These are phyloP conservation scores for Rasamsonia emersonii DNA, from an alignment of 2,329 filamentous ascomycete genomes.

Conservation along the genomic window DNA sequence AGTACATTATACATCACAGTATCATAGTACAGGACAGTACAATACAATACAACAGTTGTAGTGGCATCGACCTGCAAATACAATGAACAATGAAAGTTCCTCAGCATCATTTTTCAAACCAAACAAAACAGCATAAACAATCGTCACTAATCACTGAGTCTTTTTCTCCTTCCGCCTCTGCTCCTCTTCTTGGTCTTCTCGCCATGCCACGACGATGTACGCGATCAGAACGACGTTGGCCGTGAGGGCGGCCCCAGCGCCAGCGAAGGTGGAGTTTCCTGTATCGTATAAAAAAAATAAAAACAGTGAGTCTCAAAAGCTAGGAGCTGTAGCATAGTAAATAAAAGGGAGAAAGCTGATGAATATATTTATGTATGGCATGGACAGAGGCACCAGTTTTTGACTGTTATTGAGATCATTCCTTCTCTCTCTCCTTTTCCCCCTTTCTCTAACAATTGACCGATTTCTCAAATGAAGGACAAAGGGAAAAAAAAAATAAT, in stretches of 20 bases:
- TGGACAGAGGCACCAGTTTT: no score
- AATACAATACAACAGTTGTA: no score
- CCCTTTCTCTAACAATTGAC: neutral
- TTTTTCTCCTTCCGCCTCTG: slow-evolving; percentile 49
- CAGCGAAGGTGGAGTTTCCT: slow-evolving; percentile 87
- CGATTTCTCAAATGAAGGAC: neutral
- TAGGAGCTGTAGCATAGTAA: no score
- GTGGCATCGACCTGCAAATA: no score
- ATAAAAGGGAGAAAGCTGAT: no score
- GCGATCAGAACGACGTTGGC: slow-evolving; percentile 84
- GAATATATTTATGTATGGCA: no score
- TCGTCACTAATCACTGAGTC: slow-evolving; percentile 22
- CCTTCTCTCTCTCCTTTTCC: no score
- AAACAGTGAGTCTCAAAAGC: no score
- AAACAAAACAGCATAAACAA: slow-evolving; percentile 1
- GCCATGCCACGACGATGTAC: slow-evolving; percentile 89
- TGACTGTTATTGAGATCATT: no score
- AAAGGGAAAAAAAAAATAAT: neutral
- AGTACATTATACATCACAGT: no score
- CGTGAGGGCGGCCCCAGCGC: slow-evolving; percentile 74
- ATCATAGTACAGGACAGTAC: no score
- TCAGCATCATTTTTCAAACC: slow-evolving; percentile 8
- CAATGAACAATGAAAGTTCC: slow-evolving; percentile 3
- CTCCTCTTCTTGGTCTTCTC: slow-evolving; percentile 70
- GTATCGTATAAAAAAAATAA: no score